These are phyloP conservation scores for Tolypocladium capitatum DNA, from an alignment of 2,329 filamentous ascomycete species.

Conservation along the genomic window DNA sequence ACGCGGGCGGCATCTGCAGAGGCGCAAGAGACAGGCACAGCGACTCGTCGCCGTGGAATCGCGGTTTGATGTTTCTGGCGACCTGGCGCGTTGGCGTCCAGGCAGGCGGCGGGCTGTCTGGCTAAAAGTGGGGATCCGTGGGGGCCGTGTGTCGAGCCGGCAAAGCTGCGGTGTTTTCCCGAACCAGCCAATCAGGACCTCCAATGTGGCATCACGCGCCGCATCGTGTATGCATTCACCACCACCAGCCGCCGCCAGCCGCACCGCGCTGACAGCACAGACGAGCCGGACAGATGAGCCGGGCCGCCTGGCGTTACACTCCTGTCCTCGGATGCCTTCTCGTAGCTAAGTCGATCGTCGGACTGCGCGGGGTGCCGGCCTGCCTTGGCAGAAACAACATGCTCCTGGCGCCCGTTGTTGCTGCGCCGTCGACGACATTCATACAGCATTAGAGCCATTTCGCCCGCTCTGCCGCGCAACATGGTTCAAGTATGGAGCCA, in stretches of 20 bases:
- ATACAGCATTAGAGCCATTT: background rate
- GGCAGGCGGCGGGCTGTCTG: constrained; percentile 3
- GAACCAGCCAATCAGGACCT: background rate
- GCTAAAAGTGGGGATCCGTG: constrained; percentile 1
- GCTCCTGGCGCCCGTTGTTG: background rate
- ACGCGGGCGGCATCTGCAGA: constrained; percentile 7
- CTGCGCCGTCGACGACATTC: background rate
- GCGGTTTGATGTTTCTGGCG: constrained; percentile 1
- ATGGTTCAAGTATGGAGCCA: constrained; percentile 13
- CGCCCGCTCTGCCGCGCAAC: background rate
- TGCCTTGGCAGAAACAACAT: background rate
- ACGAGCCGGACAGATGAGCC: too few relatives aligned
- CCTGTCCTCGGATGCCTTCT: background rate
- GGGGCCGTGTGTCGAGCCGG: background rate
- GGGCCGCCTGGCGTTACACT: background rate
- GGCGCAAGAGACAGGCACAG: background rate
- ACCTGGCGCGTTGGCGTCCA: constrained; percentile 5
- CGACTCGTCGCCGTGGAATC: background rate
- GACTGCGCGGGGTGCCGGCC: background rate
- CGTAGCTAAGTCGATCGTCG: background rate
- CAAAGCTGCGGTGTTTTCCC: background rate
- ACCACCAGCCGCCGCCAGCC: background rate
- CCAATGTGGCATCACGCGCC: background rate
- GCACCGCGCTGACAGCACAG: background rate
- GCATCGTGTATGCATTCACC: background rate